phyloP scores from a whole-genome alignment of 441 rosid species.

The Kokia cookei region DNA sequence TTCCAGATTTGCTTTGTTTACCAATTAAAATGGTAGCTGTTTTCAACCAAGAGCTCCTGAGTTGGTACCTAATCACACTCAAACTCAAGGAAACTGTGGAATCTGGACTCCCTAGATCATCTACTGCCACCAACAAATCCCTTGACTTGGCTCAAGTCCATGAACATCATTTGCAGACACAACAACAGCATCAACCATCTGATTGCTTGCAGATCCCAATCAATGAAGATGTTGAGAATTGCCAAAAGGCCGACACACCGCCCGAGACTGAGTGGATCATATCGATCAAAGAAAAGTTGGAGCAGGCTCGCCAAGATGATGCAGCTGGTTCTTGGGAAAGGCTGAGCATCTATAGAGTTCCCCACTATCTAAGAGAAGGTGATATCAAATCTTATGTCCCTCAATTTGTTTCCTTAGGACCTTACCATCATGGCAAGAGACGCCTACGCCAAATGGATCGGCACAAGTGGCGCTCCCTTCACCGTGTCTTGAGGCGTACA shows the following conservation, averaged over 20 bases:
- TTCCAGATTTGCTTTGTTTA: constrained; percentile 4
- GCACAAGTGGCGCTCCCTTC: constrained; percentile 80
- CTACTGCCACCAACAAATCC: constrained; percentile 14
- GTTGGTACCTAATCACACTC: constrained; percentile 88
- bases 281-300: constrained; percentile 55
- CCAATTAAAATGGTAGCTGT: constrained; percentile 64
- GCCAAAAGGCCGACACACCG: constrained; percentile 17
- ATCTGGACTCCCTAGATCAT: constrained; percentile 24
- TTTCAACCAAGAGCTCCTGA: constrained; percentile 70
- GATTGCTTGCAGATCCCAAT: neutral
- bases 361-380: constrained; percentile 63
- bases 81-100: constrained; percentile 79
- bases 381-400: constrained; percentile 78
- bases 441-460: constrained; percentile 65
- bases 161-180: constrained; percentile 14
- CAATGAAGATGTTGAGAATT: constrained; percentile 9
- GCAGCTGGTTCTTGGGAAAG: constrained; percentile 46
- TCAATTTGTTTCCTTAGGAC: constrained; percentile 74
- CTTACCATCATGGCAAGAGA: constrained; percentile 71
- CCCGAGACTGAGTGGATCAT: constrained; percentile 58
- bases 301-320: constrained; percentile 65
- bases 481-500: constrained; percentile 52
- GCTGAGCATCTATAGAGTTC: constrained; percentile 67
- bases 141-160: constrained; percentile 27
- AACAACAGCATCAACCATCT: constrained; percentile 18